Base-by-base conservation (phyloP, 768 basidiomycete species). In the Strobilomyces dryophilus region DNA sequence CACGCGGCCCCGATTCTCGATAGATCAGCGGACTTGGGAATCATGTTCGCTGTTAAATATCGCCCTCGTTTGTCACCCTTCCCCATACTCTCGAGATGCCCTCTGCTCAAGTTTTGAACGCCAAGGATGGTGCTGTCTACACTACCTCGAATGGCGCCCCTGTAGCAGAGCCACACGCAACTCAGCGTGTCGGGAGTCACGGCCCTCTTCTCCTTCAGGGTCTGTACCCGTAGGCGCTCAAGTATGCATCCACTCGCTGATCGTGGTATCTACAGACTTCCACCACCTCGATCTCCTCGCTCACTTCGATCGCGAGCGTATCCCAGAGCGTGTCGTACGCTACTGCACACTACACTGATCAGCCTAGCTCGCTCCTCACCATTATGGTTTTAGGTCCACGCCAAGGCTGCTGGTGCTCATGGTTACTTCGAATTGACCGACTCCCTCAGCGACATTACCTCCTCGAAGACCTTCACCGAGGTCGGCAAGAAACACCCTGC, bases 261-360 rank as follows among this genome's bases (percentile, higher is more conserved):
- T 58, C 52, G 44, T 40, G 51, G 18, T 27, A 35, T 27, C n/a
- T 12, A 51, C 54, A 89, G 90, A 93, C 69, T 92, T 92, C 76
- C 86, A 91, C 71, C 84, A 89, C 71, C 86, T 95, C 65, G 92
- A 93, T 73, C 76, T 88, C 45, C 83, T 98, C 56, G 85, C 91
- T 15, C 94, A 95, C 76, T 94, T 95, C 63, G 90, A 92, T 69
- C 85, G 91, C 54, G 94, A 97, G 72, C 88, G 95, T 68, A 95
- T 98, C 64, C 95, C 95, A 15, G 92, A 95, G 78, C 91, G 92
- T 71, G 87, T 91, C 59, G 92, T 86, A 70, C 59, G 82, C 76
- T 14, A 7, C 31, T 31, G 5, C 17, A 32, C 21, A 7, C 31
- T 31, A 26, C 36, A 34, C 41, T 31, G 24, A 32, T 45, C 2